phyloP scores from a whole-genome alignment of 1,284 basidiomycete genomes.

The Mycena sp. region DNA sequence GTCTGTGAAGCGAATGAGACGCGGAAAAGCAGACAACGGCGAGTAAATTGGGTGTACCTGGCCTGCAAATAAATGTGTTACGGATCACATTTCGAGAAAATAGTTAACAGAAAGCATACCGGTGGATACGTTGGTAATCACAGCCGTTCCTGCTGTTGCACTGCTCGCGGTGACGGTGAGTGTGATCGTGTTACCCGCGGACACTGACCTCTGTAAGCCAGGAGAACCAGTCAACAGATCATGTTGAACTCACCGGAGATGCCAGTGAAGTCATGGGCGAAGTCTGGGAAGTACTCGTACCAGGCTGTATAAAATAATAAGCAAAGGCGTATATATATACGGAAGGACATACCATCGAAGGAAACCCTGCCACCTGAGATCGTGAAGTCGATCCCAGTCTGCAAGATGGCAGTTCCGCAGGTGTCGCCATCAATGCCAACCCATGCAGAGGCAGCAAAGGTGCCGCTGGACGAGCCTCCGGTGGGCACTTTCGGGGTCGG shows the following conservation, averaged over 20 bases:
- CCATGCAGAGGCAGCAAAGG: constrained; percentile 42
- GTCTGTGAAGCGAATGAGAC: constrained; percentile 29
- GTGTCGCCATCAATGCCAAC: constrained; percentile 41
- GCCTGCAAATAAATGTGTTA: too few species aligned
- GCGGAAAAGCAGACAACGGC: too few species aligned
- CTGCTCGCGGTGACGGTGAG: constrained; percentile 21
- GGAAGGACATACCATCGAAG: constrained; percentile 18
- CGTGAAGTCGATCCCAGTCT: constrained; percentile 36
- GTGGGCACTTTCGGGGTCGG: constrained; percentile 26
- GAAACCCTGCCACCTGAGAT: constrained; percentile 19
- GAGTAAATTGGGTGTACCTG: too few species aligned
- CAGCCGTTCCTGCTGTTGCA: constrained; percentile 17
- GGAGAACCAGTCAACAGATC: too few species aligned
- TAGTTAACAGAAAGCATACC: neutral
- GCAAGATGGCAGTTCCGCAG: constrained; percentile 36
- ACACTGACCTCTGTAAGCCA: too few species aligned
- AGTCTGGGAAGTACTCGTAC: constrained; percentile 52
- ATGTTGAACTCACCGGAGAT: constrained; percentile 34
- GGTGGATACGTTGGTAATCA: constrained; percentile 25
- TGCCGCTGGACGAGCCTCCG: constrained; percentile 10
- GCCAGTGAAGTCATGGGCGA: constrained; percentile 44
- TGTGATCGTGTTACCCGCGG: constrained; percentile 39
- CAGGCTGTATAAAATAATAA: constrained; percentile 37
- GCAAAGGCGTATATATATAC: neutral
- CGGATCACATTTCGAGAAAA: too few species aligned